phyloP scores from a whole-genome alignment of 2,329 filamentous ascomycete genomes.

The Blastomyces gilchristii region DNA sequence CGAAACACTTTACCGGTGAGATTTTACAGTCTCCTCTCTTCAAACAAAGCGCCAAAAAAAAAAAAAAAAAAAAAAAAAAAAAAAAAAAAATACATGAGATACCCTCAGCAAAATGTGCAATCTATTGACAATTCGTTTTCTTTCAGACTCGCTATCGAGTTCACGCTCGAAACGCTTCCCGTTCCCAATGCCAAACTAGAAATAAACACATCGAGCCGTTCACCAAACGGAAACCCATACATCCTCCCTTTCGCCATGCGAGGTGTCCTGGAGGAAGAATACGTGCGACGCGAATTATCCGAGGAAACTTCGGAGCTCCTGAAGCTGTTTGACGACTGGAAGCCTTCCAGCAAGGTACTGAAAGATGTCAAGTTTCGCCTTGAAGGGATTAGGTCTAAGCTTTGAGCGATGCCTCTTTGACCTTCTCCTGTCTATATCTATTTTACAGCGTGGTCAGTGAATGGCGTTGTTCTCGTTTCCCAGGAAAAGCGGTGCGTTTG shows the following conservation, averaged over 20 bases:
- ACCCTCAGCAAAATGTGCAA: not conserved
- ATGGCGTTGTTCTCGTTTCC: not conserved
- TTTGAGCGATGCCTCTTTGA: conserved; percentile 35
- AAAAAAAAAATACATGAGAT: not conserved
- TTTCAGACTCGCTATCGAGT: conserved; percentile 54
- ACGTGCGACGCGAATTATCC: conserved; percentile 70
- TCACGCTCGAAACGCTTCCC: conserved; percentile 60
- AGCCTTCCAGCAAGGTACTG: conserved; percentile 74
- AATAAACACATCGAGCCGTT: conserved; percentile 40
- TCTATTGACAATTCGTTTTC: conserved; percentile 1
- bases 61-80: conserved; percentile 13
- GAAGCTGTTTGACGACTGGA: conserved; percentile 89
- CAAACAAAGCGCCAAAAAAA: not conserved
- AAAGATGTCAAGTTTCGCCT: conserved; percentile 94
- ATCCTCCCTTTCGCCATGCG: conserved; percentile 93
- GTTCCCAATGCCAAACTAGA: conserved; percentile 41
- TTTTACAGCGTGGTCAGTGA: not conserved
- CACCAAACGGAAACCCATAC: conserved; percentile 60
- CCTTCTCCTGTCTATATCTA: not conserved
- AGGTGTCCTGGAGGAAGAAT: conserved; percentile 80
- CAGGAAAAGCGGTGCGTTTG: not conserved
- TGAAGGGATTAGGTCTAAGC: conserved; percentile 79
- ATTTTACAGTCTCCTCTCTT: conserved; percentile 10
- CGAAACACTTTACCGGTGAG: conserved; percentile 65
- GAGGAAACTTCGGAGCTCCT: conserved; percentile 69